Conservation (phyloP, 257 asterid species). For the Asclepias syriaca region DNA sequence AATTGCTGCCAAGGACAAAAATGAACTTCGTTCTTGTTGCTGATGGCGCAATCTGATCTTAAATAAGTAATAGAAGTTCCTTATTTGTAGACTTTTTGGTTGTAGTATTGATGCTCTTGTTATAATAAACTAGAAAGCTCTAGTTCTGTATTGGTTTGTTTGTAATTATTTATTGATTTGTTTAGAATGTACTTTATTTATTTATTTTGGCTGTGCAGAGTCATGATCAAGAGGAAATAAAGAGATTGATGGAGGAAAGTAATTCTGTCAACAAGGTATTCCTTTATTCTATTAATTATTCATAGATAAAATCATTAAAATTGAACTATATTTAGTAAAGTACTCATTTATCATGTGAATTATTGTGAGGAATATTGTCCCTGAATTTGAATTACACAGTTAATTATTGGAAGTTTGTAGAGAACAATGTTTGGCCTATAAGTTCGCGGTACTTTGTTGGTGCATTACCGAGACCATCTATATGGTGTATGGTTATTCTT, state of each 20-base stretch:
- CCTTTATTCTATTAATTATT: neutral
- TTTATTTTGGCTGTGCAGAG: slow-evolving; percentile 39
- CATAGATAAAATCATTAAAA: neutral
- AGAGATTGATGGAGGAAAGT: slow-evolving; percentile 33
- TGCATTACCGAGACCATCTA: neutral
- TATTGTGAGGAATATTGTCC: too few species aligned
- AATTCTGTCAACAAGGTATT: slow-evolving; percentile 43
- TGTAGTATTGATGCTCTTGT: neutral
- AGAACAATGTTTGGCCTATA: neutral
- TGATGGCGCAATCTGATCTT: neutral
- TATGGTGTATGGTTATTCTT: neutral
- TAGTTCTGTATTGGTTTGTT: neutral
- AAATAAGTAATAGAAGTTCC: too few species aligned
- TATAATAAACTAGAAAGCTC: neutral
- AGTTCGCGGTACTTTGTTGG: neutral
- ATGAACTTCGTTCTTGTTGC: slow-evolving; percentile 1
- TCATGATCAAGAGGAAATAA: slow-evolving; percentile 59
- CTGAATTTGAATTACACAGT: too few species aligned
- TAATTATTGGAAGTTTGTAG: neutral
- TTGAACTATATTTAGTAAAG: neutral
- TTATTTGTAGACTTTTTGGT: neutral
- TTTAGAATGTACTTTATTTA: neutral
- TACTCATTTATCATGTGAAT: too few species aligned
- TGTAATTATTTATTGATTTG: neutral
- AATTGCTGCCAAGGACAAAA: neutral